Base-by-base conservation (phyloP, 2,329 filamentous ascomycete species). In the Apiospora koreana region DNA sequence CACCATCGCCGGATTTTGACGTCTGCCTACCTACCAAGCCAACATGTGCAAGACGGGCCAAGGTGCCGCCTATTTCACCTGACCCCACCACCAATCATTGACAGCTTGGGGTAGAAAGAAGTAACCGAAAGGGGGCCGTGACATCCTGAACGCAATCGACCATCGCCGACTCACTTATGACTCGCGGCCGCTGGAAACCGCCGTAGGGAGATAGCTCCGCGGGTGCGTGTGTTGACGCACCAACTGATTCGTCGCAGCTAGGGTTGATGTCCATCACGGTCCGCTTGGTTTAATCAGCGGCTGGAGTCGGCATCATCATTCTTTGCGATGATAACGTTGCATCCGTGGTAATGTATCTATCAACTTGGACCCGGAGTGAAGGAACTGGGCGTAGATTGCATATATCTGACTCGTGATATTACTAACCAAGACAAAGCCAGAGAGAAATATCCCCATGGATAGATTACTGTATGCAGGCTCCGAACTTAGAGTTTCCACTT, bases 351-450 rank as follows among this genome's bases (percentile, higher is more conserved):
- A 35, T 62, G 8, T 10, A 38, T 23, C 21, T 6, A 62, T n/a
- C 31, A 38, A 62, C 31, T 14, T 38, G 18, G 54, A n/a, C 21
- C 54, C 31, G 21, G 35, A 62, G 35, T 31, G 54, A 35, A 62
- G 31, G 54, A 38, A n/a, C 21, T 38, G 31, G 31, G 31, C 21
- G 31, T 21, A 62, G 31, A 16, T 16, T n/a, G 54, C 28, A 23
- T 38, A 62, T 62, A 62, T 62, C 31, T 38, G 54, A 62, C 31
- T 62, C 54, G 54, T 38, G 54, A 62, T 62, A 38, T n/a, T 23
- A 38, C 16, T 21, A 18, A 35, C 41, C 41, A 43, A 16, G 1
- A 43, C 50, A 10, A 28, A 23, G n/a, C 31, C 54, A n/a, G 54
- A 35, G 31, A 31, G 9, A 62, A 18, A 38, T 18, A 4, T 9